Evolutionary conservation across 768 basidiomycete species (phyloP).

Genomic region (Auriscalpium microsporum): DNA sequence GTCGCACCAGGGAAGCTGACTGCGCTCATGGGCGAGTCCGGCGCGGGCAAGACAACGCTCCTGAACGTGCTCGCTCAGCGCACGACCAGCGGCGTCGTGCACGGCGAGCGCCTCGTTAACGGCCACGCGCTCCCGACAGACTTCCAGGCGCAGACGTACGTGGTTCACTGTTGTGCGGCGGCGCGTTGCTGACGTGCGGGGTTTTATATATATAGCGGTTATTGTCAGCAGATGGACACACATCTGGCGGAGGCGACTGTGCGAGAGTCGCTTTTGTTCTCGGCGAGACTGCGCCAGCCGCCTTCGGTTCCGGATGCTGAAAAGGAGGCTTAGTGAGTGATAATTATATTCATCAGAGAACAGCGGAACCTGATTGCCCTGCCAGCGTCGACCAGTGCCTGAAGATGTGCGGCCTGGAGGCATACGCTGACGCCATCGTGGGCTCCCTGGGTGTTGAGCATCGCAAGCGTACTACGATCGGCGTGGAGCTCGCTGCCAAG

Average conservation of each 20-base stretch:
- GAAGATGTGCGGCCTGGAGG: slow-evolving; percentile 56
- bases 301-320: slow-evolving; percentile 51
- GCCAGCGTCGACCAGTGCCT: slow-evolving; percentile 47
- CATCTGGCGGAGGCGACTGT: slow-evolving; percentile 72
- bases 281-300: slow-evolving; percentile 74
- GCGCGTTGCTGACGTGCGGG: slow-evolving; percentile 19
- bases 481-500: slow-evolving; percentile 81
- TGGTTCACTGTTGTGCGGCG: slow-evolving; percentile 18
- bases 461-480: slow-evolving; percentile 78
- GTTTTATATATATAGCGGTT: slow-evolving; percentile 40
- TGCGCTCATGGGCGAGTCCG: slow-evolving; percentile 64
- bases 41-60: slow-evolving; percentile 46
- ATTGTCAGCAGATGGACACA: slow-evolving; percentile 81
- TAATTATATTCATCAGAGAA: not conserved
- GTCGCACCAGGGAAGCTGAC: slow-evolving; percentile 76
- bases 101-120: slow-evolving; percentile 38
- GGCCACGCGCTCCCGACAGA: slow-evolving; percentile 35
- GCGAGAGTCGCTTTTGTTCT: slow-evolving; percentile 72
- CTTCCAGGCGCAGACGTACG: slow-evolving; percentile 49
- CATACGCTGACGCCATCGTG: slow-evolving; percentile 59
- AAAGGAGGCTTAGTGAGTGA: slow-evolving; percentile 67
- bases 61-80: slow-evolving; percentile 40
- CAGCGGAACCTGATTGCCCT: not conserved
- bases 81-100: slow-evolving; percentile 28
- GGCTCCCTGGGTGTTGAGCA: slow-evolving; percentile 62